Percentiles rank a stretch among this genome's conserved stretches.
phyloP scores from a whole-genome alignment of 2,329 filamentous ascomycete genomes.

The Fusarium pseudocircinatum region DNA sequence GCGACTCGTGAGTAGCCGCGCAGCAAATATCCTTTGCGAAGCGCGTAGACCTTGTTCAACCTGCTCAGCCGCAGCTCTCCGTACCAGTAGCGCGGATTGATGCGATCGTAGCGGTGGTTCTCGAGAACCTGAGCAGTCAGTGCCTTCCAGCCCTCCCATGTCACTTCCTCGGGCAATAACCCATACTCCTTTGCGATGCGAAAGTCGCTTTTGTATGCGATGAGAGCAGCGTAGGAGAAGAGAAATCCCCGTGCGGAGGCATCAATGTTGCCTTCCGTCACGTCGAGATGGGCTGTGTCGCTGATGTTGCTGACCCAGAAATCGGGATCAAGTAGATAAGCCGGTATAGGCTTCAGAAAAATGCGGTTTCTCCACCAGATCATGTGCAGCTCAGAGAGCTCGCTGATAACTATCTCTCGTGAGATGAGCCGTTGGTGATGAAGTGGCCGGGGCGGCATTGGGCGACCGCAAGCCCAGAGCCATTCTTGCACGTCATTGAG shows the following conservation, averaged over 20 bases:
- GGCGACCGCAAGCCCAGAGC: conserved; percentile 38
- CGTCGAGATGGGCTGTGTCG: conserved; percentile 24
- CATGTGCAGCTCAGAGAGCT: conserved; percentile 52
- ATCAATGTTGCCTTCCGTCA: conserved; percentile 13
- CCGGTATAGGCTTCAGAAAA: conserved; percentile 53
- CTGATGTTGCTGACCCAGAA: conserved; percentile 50
- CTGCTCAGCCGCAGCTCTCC: conserved; percentile 55
- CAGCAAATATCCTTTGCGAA: conserved; percentile 20
- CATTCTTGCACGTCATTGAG: conserved; percentile 28
- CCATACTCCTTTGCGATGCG: conserved; percentile 47
- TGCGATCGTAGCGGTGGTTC: conserved; percentile 42
- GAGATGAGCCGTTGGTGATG: conserved; percentile 49
- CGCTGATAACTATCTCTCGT: conserved; percentile 50
- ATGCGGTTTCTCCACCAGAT: conserved; percentile 52
- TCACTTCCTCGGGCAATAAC: conserved; percentile 48
- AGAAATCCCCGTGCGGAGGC: conserved; percentile 51
- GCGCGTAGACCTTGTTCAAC: conserved; percentile 46
- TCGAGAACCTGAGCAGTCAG: conserved; percentile 40
- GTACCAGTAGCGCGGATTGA: conserved; percentile 52
- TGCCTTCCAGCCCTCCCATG: conserved; percentile 52
- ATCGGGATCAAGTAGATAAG: conserved; percentile 49
- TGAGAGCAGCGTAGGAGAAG: conserved; percentile 49
- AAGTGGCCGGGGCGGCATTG: conserved; percentile 50
- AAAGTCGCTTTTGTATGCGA: conserved; percentile 52
- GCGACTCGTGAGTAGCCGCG: conserved; percentile 32